These are phyloP conservation scores for Gyrodon lividus DNA, from an alignment of 768 basidiomycete species.

Conservation along the genomic window DNA sequence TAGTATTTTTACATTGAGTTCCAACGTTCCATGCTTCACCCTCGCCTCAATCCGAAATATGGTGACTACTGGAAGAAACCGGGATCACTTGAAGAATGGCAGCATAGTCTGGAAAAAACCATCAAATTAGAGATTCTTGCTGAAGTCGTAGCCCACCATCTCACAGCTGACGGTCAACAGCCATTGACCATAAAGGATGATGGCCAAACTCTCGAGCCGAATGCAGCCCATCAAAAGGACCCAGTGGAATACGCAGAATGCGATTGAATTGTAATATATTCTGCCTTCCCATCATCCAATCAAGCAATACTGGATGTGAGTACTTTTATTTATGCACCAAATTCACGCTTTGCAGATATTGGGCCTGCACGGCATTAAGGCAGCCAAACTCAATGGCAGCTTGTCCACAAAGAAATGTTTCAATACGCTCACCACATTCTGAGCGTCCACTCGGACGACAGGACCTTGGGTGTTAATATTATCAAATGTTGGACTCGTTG, in stretches of 20 bases:
- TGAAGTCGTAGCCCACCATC: neutral
- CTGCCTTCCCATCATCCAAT: conserved; percentile 8
- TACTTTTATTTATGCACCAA: neutral
- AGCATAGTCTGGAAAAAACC: neutral
- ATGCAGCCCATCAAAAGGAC: too few species aligned
- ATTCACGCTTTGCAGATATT: conserved; percentile 1
- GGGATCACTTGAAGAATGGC: neutral
- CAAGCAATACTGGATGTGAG: conserved; percentile 2
- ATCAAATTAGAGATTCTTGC: conserved; percentile 11
- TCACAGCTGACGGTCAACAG: neutral
- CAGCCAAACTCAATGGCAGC: neutral
- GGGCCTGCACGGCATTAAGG: conserved; percentile 2
- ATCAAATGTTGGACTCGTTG: conserved; percentile 10
- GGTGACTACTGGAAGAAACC: neutral
- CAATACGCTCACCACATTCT: neutral
- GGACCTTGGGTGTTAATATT: conserved; percentile 9
- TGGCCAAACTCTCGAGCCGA: neutral
- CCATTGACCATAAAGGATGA: neutral
- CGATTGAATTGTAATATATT: conserved; percentile 15
- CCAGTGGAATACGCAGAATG: neutral
- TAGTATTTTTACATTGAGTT: conserved; percentile 20
- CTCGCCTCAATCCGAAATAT: neutral
- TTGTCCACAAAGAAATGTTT: neutral
- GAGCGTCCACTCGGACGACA: neutral
- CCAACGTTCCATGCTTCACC: conserved; percentile 4